phyloP scores from a whole-genome alignment of 371 early-diverging fungal species.

The Dinochytrium kinnereticum region DNA sequence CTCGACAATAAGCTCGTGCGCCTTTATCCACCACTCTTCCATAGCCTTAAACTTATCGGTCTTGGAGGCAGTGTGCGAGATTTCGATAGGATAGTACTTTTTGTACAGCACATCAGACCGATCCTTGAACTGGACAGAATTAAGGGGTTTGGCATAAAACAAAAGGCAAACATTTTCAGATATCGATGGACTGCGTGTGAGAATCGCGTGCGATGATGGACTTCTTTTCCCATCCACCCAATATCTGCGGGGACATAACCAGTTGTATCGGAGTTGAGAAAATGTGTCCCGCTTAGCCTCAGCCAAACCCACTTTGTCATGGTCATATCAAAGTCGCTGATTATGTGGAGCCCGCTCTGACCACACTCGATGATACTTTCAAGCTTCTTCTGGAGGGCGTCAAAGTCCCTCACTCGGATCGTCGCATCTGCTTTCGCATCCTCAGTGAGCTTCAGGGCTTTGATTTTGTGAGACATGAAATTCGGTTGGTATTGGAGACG shows the following conservation, averaged over 20 bases:
- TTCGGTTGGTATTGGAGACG: no score
- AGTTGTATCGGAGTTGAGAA: neutral
- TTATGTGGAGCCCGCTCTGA: neutral
- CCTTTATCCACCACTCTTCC: slow-evolving; percentile 73
- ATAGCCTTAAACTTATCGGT: slow-evolving; percentile 71
- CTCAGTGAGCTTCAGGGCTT: neutral
- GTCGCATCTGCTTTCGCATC: neutral
- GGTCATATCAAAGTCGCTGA: slow-evolving; percentile 78
- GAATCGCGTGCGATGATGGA: slow-evolving; percentile 66
- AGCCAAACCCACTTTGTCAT: slow-evolving; percentile 58
- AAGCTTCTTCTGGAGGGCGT: neutral
- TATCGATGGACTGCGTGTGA: slow-evolving; percentile 55
- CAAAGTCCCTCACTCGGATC: neutral
- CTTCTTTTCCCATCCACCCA: slow-evolving; percentile 65
- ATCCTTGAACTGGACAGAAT: slow-evolving; percentile 50
- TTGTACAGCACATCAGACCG: slow-evolving; percentile 56
- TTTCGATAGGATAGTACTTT: slow-evolving; percentile 75
- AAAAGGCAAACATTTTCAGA: slow-evolving; percentile 45
- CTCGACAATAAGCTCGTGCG: slow-evolving; percentile 61
- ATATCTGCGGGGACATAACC: slow-evolving; percentile 20
- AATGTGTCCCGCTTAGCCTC: neutral
- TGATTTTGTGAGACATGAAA: no score
- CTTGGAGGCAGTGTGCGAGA: slow-evolving; percentile 54
- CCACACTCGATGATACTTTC: neutral
- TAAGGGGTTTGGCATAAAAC: slow-evolving; percentile 12